phyloP scores from a whole-genome alignment of 805 yeast genomes.

The Suhomyces sp. region DNA sequence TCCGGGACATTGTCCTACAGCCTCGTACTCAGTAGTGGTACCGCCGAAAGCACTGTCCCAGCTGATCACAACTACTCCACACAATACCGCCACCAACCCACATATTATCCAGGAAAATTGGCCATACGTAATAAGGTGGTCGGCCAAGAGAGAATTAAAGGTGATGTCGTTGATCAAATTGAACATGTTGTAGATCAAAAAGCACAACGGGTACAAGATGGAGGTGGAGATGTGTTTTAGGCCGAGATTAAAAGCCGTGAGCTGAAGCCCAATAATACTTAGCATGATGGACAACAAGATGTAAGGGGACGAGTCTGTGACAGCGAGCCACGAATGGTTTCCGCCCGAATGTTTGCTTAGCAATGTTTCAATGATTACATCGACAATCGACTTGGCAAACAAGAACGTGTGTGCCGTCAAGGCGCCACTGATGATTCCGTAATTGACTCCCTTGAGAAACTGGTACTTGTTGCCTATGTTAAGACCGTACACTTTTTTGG shows the following conservation, averaged over 20 bases:
- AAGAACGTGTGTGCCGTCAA: conserved; percentile 82
- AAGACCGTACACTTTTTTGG: conserved; percentile 6
- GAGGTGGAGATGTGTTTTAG: conserved; percentile 69
- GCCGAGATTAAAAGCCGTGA: conserved; percentile 72
- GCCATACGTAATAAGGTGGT: conserved; percentile 35
- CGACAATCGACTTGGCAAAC: conserved; percentile 82
- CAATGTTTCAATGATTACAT: conserved; percentile 52
- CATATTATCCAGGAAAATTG: conserved; percentile 47
- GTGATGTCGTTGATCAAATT: conserved; percentile 50
- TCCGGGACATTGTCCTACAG: not conserved
- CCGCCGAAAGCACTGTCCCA: conserved; percentile 41
- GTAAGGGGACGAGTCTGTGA: conserved; percentile 30
- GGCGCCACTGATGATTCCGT: conserved; percentile 70
- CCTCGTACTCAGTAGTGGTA: not conserved
- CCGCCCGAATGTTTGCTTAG: conserved; percentile 25
- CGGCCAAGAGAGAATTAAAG: conserved; percentile 59
- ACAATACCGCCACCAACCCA: conserved; percentile 51
- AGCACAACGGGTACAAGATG: conserved; percentile 78
- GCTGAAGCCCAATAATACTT: conserved; percentile 64
- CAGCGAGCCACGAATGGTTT: conserved; percentile 11
- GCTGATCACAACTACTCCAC: conserved; percentile 69
- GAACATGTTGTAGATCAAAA: conserved; percentile 74
- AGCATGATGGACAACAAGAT: conserved; percentile 53
- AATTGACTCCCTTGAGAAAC: conserved; percentile 54
- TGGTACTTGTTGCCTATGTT: conserved; percentile 18